These are phyloP conservation scores for Stipa capillata DNA, from an alignment of 176 grass and related monocot species.

Conservation along the genomic window DNA sequence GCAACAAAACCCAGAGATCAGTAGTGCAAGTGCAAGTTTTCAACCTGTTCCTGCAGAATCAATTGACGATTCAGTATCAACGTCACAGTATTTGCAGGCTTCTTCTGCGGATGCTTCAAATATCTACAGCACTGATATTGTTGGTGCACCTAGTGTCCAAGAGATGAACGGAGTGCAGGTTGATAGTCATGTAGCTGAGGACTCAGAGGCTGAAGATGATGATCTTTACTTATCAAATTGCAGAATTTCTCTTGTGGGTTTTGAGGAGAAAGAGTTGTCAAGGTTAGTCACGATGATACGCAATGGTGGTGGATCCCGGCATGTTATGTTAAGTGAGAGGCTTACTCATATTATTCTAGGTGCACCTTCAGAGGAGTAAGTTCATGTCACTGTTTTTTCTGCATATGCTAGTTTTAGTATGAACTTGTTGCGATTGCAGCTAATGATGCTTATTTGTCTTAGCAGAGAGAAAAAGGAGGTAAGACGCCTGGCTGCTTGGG, in stretches of 20 bases:
- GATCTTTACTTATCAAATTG: conserved; percentile 84
- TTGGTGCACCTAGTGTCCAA: conserved; percentile 15
- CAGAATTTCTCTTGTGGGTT: conserved; percentile 89
- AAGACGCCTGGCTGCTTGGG: conserved; percentile 65
- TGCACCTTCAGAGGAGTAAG: conserved; percentile 81
- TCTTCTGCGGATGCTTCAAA: conserved; percentile 40
- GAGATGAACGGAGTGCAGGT: conserved; percentile 40
- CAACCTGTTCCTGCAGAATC: conserved; percentile 42
- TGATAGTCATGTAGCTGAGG: conserved; percentile 55
- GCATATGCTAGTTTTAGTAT: conserved; percentile 17
- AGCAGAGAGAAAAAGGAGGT: conserved; percentile 85
- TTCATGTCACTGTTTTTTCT: conserved; percentile 29
- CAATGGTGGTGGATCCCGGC: conserved; percentile 72
- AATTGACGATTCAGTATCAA: conserved; percentile 45
- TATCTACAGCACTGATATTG: conserved; percentile 33
- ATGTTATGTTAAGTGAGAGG: conserved; percentile 71
- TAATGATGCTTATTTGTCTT: conserved; percentile 26
- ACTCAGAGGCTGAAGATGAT: conserved; percentile 68
- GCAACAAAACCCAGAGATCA: conserved; percentile 49
- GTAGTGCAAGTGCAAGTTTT: conserved; percentile 35
- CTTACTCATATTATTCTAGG: conserved; percentile 92
- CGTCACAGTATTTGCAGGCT: conserved; percentile 44
- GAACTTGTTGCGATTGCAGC: conserved; percentile 15
- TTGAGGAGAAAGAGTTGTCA: conserved; percentile 64
- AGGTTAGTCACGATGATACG: conserved; percentile 62